Evolutionary conservation across 148 eudicot genomes (phyloP), one percentile per base, ranked within the genome.

Genomic region (Rhododendron molle): DNA sequence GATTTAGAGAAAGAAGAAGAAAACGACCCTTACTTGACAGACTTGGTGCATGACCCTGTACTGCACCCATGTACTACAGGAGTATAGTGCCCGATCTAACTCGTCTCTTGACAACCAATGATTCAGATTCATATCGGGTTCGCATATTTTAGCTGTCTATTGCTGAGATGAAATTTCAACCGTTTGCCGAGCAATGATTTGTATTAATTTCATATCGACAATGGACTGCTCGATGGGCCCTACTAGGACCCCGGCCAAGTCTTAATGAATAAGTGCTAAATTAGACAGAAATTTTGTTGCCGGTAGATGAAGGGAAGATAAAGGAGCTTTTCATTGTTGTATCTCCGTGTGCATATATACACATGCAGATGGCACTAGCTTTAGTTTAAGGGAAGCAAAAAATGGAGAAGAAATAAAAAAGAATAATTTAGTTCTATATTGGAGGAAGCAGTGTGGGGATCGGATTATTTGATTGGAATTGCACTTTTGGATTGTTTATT

Each of bases 401-500:
- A 34, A 52, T 23, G 30, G 12, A 65, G 80, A 89, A 82, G 56
- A 71, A 65, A 65, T 65, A 16, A 65, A 83, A 76, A 83, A 80
- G 88, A 83, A 88, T 90, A 87, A 86, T 85, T 88, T 77, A 88
- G 84, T 81, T 81, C 84, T 83, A 86, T 85, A 88, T 60, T 87
- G 88, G 81, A 87, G 87, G 49, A 87, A 54, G 60, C 21, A 26
- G 88, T 84, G 88, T 81, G 88, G 90, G 88, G 84, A 87, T 69
- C 74, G 32, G 90, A 87, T 89, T 46, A 86, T 65, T 89, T 90
- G 89, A 90, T 89, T 89, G 86, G 88, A 87, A 90, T 86, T 84
- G 84, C 81, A 77, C 91, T 94, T 90, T 90, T 86, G 88, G 89
- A 81, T 91, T 90, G 90, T 93, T 92, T 85, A 89, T 86, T 78